Base-by-base conservation (phyloP, 2,329 filamentous ascomycete genomes). In the Aspergillus sp. region DNA sequence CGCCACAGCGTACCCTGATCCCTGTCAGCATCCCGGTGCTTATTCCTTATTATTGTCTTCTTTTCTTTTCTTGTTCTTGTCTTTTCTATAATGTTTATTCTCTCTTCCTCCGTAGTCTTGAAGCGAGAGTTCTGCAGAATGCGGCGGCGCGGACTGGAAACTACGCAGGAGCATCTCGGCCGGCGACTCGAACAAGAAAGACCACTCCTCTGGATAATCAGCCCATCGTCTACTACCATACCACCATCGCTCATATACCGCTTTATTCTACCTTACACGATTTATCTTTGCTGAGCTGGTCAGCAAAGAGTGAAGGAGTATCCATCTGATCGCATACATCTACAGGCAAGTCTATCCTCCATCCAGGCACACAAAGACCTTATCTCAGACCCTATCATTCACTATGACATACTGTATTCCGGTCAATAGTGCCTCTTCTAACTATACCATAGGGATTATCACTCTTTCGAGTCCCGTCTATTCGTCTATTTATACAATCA, bases 81-180 rank as follows among this genome's bases (percentile, higher is more conserved):
- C 12, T 35, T 7, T 5, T 35, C 15, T 35, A 17, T 37, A 37
- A 7, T n/a, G 9, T n/a, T n/a, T 7, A 6, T 37, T 37, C 3
- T 37, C n/a, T 7, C 7, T 12, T 33, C 7, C 10, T 33, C 30
- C 10, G 12, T 7, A 19, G n/a, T 37, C n/a, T n/a, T 37, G 33
- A 37, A 37, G 33, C n/a, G 17, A 37, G 7, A 15, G 33, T 35
- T n/a, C 33, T 49, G 44, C 39, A 42, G 43, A 44, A 45, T 49
- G 43, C 25, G 37, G 37, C 5, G 9, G 33, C 38, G 32, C 46
- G 49, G 49, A 48, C 49, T 51, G 49, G 45, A 41, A 51, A 48
- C 45, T 51, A 51, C 49, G 49, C 49, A n/a, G 46, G 43, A 23
- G n/a, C 17, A 13, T 17, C 44, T 20, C 35, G 30, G 43, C 43